phyloP scores from a whole-genome alignment of 1,284 basidiomycete species.

The Acaromyces ingoldii region DNA sequence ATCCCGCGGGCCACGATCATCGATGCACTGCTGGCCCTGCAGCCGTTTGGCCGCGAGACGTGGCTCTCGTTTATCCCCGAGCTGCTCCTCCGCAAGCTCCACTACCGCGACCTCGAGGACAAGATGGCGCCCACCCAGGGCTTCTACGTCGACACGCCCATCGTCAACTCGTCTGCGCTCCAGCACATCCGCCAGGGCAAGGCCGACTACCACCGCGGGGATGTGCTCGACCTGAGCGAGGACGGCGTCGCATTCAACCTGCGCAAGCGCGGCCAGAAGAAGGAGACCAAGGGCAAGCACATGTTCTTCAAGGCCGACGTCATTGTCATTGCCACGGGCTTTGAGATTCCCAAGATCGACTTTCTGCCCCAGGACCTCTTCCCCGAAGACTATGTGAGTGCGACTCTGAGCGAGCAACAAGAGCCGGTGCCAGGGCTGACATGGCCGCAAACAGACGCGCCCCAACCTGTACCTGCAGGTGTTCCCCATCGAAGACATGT shows the following conservation, averaged over 20 bases:
- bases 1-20: constrained; percentile 56
- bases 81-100: constrained; percentile 56
- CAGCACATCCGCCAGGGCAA: constrained; percentile 57
- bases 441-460: constrained; percentile 4
- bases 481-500: constrained; percentile 58
- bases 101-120: constrained; percentile 59
- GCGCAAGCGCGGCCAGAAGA: constrained; percentile 46
- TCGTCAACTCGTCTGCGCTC: constrained; percentile 62
- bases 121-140: constrained; percentile 46
- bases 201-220: constrained; percentile 60
- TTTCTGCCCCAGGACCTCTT: constrained; percentile 63
- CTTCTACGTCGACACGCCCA: constrained; percentile 47
- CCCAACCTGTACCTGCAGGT: constrained; percentile 64
- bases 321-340: constrained; percentile 63
- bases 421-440: no score
- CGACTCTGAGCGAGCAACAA: constrained; percentile 14
- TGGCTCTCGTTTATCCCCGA: constrained; percentile 55
- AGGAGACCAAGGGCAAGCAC: constrained; percentile 49
- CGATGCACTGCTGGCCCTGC: constrained; percentile 59
- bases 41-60: constrained; percentile 59
- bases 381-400: constrained; percentile 59
- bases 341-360: constrained; percentile 59
- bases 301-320: constrained; percentile 58
- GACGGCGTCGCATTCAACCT: constrained; percentile 54
- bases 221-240: constrained; percentile 56